These are phyloP conservation scores for Zelonia costaricensis DNA, from an alignment of 208 protist genomes.

Conservation along the genomic window DNA sequence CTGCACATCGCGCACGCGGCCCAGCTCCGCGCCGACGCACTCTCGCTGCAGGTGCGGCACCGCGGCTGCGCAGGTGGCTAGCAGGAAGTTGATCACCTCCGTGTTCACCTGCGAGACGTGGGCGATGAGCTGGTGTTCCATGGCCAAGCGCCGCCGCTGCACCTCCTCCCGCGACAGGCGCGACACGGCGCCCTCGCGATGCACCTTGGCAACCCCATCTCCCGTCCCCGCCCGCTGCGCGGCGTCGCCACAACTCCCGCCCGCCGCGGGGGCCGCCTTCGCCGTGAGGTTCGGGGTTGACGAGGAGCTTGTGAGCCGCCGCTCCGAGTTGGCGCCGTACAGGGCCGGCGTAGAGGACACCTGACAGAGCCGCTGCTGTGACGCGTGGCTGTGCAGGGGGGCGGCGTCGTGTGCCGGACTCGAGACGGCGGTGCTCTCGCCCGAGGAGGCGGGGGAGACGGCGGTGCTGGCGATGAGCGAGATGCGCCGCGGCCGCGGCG, in stretches of 20 bases:
- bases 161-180: constrained; percentile 6
- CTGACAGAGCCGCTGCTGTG: no score
- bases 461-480: constrained; percentile 5
- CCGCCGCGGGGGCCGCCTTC: no score
- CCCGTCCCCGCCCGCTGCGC: no score
- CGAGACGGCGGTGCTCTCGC: neutral
- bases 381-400: neutral
- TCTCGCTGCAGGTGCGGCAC: constrained; percentile 30
- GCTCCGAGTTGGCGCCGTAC: no score
- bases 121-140: constrained; percentile 60
- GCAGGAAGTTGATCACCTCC: constrained; percentile 83
- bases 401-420: neutral
- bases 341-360: no score
- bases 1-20: constrained; percentile 10
- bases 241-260: no score
- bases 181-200: no score
- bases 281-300: neutral
- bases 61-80: constrained; percentile 38
- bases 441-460: neutral
- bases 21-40: constrained; percentile 22
- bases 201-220: neutral
- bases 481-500: neutral
- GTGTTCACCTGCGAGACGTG: constrained; percentile 76
- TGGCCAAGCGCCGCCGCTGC: constrained; percentile 5
- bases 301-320: no score